These are phyloP conservation scores for Halteria grandinella DNA, from an alignment of 73 alveolate genomes.

Conservation along the genomic window DNA sequence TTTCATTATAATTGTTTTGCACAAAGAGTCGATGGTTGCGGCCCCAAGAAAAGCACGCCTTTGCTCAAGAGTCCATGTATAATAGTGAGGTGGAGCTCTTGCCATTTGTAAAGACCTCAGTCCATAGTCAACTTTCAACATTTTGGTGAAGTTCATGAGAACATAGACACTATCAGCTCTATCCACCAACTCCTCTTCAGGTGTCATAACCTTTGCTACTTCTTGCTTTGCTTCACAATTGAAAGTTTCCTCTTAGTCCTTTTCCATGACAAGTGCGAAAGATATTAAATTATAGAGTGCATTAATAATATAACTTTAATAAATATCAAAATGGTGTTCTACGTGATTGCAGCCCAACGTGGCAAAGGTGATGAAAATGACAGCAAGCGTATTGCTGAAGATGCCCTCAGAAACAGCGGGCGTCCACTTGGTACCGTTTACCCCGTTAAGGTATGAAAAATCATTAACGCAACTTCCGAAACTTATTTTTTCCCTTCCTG, in stretches of 20 bases:
- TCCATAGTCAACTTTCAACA: slow-evolving; percentile 40
- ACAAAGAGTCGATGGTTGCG: slow-evolving; percentile 62
- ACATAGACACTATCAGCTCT: too few species aligned
- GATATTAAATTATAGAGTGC: not conserved
- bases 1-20: slow-evolving; percentile 80
- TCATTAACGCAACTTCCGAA: not conserved
- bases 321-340: slow-evolving; percentile 30
- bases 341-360: slow-evolving; percentile 20
- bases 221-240: too few species aligned
- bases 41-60: slow-evolving; percentile 67
- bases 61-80: slow-evolving; percentile 56
- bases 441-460: slow-evolving; percentile 17
- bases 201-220: too few species aligned
- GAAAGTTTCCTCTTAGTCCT: too few species aligned
- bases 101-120: slow-evolving; percentile 28
- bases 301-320: slow-evolving; percentile 6
- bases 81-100: slow-evolving; percentile 66
- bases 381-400: not conserved
- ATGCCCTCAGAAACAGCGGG: slow-evolving; percentile 21
- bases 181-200: too few species aligned
- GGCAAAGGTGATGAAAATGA: slow-evolving; percentile 30
- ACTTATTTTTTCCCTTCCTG: not conserved
- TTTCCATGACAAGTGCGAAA: too few species aligned
- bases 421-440: slow-evolving; percentile 38
- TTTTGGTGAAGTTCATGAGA: too few species aligned